Percentiles rank a stretch among this genome's conserved stretches.
phyloP scores from a whole-genome alignment of 2,329 filamentous ascomycete species.

The Colletotrichum sojae region DNA sequence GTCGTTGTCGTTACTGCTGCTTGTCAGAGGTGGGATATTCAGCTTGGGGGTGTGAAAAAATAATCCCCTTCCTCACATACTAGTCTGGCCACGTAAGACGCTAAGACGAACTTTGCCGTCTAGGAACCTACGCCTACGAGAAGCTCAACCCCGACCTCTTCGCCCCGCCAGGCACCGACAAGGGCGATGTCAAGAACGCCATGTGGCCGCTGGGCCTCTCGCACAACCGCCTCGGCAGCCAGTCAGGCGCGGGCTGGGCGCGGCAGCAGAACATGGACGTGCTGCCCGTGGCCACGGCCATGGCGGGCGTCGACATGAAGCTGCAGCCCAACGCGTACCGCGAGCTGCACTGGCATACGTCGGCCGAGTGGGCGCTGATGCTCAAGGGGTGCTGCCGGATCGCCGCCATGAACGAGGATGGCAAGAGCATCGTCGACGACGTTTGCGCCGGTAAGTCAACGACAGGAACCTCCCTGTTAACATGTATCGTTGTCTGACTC shows the following conservation, averaged over 20 bases:
- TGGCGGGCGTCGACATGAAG: conserved; percentile 73
- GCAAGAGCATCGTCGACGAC: conserved; percentile 63
- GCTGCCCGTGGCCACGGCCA: conserved; percentile 63
- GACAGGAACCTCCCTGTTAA: too few relatives aligned
- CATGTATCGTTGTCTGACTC: neutral
- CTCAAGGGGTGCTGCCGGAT: conserved; percentile 68
- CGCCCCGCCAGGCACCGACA: conserved; percentile 68
- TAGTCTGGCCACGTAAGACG: neutral
- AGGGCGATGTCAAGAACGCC: conserved; percentile 60
- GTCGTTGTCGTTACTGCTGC: too few relatives aligned
- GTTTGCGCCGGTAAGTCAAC: conserved; percentile 50
- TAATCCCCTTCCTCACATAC: neutral
- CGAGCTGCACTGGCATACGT: conserved; percentile 75
- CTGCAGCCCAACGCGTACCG: conserved; percentile 71
- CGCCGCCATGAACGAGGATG: conserved; percentile 66
- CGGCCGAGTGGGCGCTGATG: conserved; percentile 66
- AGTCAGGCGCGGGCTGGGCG: conserved; percentile 64
- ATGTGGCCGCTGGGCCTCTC: conserved; percentile 70
- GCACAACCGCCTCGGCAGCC: conserved; percentile 61
- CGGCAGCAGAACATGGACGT: conserved; percentile 66
- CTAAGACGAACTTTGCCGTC: conserved; percentile 16
- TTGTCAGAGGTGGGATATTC: too few relatives aligned
- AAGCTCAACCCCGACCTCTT: conserved; percentile 68
- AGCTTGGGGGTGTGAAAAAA: too few relatives aligned
- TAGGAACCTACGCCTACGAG: conserved; percentile 58